Evolutionary conservation across 768 basidiomycete species (phyloP), one percentile per base, ranked within the genome.

Genomic region (Peribolospora baueri): DNA sequence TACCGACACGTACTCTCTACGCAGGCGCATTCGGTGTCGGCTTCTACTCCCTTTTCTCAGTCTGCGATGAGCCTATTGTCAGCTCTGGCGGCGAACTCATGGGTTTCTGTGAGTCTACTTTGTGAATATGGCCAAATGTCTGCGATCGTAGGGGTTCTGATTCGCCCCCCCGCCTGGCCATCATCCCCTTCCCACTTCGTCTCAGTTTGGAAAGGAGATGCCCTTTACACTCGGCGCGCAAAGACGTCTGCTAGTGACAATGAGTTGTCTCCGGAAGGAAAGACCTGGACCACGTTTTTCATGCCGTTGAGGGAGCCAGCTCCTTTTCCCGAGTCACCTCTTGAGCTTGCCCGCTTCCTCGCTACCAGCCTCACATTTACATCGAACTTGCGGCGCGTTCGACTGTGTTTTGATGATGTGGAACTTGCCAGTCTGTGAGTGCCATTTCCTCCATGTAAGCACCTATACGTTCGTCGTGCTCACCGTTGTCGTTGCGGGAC

Each of bases 321-420:
- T 2, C 76, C 86, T 0, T 79, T 91, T 56, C 86, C 85, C 0
- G 73, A 76, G 13, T 74, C 82, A 5, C 71, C 71, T 0, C 84
- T 90, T 59, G 87, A 95, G 62, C 79, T 95, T 59, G 77, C 82
- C 41, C 76, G 84, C 25, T 95, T 98, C 65, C 73, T 98, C 14
- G 74, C 80, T 45, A 90, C 87, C 2, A 84, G 83, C 0, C 79
- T 98, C 54, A 88, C 87, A 0, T 98, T 98, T 69, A 95, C 93
- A 81, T 70, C 75, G 8, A 74, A 78, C 57, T 73, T 98, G 7
- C 70, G 71, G 8, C 74, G 81, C 66, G 76, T 95, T 56, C 78
- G 76, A 60, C 76, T 97, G 38, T 85, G 76, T 66, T 77, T 93
- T 46, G 80, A 97, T 62, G 80, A 80, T 58, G 75, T 79, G 62